Evolutionary conservation across 768 basidiomycete species (phyloP), one percentile per base, ranked within the genome.

Genomic region (Russula foetens): DNA sequence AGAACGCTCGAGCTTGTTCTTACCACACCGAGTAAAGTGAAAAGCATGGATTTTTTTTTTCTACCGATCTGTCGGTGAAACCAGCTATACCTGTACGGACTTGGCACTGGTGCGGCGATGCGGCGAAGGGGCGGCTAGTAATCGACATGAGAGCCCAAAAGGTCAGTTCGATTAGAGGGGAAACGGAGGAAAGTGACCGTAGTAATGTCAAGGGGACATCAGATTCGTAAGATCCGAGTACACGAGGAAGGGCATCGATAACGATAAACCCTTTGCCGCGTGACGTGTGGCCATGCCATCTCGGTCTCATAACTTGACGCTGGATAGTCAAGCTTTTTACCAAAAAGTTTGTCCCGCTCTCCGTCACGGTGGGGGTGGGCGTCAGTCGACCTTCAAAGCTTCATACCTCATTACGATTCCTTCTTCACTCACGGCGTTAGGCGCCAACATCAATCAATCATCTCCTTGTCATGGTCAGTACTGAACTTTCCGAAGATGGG

Each of bases 61-160:
- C 21, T 47, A 62, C 60, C 60, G 60, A 62, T 62, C 60, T 52
- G 56, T 62, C 60, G 60, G 60, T 57, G 44, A 57, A 19, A 58
- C 35, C 14, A 49, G 58, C 29, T 54, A 29, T 12, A 21, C 4
- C 44, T 19, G 19, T 52, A 28, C 44, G 46, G 38, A 14, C 38
- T 54, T 54, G 28, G 53, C 41, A 35, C 26, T 52, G 46, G 50
- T 33, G 56, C 61, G 56, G 61, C 56, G 33, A 53, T 43, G 56
- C 45, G 56, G 60, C 12, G 51, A 57, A 57, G 44, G 60, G 39
- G 49, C 35, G 55, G 55, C 46, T 17, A 54, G n/a, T 24, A 23
- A 17, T 24, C 12, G n/a, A 31, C 12, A n/a, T 12, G 31, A 43
- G 31, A 35, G 41, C n/a, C 46, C 38, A 39, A n/a, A 28, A 31